Conservation (phyloP, 2,329 filamentous ascomycete species). For the Trichophyton mentagrophytes region DNA sequence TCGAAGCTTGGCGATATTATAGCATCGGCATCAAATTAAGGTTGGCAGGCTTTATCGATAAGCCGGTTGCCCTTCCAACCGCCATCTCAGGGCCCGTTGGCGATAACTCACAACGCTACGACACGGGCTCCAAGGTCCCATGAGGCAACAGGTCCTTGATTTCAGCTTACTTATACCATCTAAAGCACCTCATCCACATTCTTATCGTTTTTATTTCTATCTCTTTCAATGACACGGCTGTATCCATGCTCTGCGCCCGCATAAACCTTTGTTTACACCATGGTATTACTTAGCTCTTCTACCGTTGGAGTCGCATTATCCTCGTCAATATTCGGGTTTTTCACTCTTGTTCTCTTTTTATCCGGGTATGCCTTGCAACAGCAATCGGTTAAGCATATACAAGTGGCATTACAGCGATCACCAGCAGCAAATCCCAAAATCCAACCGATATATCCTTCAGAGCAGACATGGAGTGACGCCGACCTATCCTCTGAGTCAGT, state of each 20-base stretch:
- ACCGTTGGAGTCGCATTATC: constrained; percentile 34
- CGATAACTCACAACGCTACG: not conserved
- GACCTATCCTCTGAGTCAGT: not conserved
- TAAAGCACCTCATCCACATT: not conserved
- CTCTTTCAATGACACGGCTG: not conserved
- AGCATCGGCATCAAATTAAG: not conserved
- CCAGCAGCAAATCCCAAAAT: not conserved
- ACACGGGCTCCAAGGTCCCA: not conserved
- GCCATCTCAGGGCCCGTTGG: not conserved
- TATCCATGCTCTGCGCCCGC: not conserved
- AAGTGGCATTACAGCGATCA: constrained; percentile 25
- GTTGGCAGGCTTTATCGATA: constrained; percentile 24
- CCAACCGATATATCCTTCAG: not conserved
- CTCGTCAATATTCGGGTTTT: constrained; percentile 50
- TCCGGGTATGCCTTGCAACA: constrained; percentile 83
- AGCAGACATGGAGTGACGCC: not conserved
- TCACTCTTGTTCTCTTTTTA: constrained; percentile 71
- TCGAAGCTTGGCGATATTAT: not conserved
- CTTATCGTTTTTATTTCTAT: not conserved
- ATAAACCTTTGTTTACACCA: constrained; percentile 14
- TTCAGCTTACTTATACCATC: not conserved
- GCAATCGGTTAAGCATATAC: constrained; percentile 64
- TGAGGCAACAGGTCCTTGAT: not conserved
- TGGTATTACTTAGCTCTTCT: constrained; percentile 36
- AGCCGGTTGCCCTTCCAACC: constrained; percentile 23